Percentiles rank a stretch among this genome's conserved stretches.
phyloP scores from a whole-genome alignment of 768 basidiomycete species.

The Boletus sp. region DNA sequence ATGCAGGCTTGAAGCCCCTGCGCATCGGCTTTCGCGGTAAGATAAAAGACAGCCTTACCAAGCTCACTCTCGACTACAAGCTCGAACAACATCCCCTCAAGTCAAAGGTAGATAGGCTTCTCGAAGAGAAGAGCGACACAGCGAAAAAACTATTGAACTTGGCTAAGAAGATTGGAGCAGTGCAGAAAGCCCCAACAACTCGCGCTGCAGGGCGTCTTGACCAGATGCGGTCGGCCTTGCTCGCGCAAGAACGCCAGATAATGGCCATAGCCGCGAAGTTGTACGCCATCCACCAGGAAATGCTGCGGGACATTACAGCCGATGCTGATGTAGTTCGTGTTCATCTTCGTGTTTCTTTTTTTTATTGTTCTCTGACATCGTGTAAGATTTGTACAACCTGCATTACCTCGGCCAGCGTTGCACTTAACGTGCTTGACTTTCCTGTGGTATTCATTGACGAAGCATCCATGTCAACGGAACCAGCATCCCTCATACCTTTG shows the following conservation, averaged over 20 bases:
- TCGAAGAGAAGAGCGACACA: conserved; percentile 38
- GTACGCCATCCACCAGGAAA: conserved; percentile 57
- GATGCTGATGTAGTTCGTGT: conserved; percentile 70
- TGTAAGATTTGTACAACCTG: conserved; percentile 86
- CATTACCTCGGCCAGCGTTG: conserved; percentile 67
- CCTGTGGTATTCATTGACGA: conserved; percentile 94
- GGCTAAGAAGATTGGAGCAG: conserved; percentile 21
- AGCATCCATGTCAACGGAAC: conserved; percentile 96
- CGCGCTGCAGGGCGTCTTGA: conserved; percentile 24
- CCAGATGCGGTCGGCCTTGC: conserved; percentile 28
- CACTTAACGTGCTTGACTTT: conserved; percentile 76
- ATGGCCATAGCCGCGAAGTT: conserved; percentile 40
- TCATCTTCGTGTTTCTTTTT: background rate
- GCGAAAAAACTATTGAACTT: conserved; percentile 27
- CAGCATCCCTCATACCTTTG: conserved; percentile 84
- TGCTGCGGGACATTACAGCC: conserved; percentile 61
- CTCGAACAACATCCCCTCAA: conserved; percentile 60
- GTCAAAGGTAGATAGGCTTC: conserved; percentile 39
- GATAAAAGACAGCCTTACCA: conserved; percentile 52
- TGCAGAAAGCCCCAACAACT: conserved; percentile 16
- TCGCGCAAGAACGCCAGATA: conserved; percentile 30
- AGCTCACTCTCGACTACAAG: conserved; percentile 63
- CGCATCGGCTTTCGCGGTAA: conserved; percentile 69
- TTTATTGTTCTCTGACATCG: conserved; percentile 8
- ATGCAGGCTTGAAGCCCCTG: conserved; percentile 64